Base-by-base conservation (phyloP, 1,284 basidiomycete genomes). In the Boletus coffeatus region DNA sequence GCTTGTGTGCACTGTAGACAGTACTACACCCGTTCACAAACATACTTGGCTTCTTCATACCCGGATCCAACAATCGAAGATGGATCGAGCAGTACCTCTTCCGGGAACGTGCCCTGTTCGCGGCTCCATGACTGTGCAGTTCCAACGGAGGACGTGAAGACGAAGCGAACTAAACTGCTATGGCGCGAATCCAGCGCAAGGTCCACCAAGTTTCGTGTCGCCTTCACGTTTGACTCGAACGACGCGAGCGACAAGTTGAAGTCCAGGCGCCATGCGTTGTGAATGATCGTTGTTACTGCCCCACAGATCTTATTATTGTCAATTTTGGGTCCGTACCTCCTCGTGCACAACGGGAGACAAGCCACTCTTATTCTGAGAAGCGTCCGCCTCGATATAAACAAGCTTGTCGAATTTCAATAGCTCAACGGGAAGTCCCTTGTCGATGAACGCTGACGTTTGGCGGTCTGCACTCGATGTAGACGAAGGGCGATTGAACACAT, bases 191-290 rank as follows among this genome's bases (percentile, higher is more conserved):
- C 56, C 36, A 57, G 29, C 29, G 37, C 64, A 16, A 64, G 64
- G n/a, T 64, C 34, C 3, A 58, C 48, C 56, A 64, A 11, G 41
- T 64, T 57, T n/a, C 61, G 56, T 3, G 61, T 66, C 5, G 48
- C 63, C 36, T 41, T 46, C 41, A 63, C 1, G 34, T 39, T 62
- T 9, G 61, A 8, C 11, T 57, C 60, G 11, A 65, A 65, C 13
- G 46, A 56, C 3, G 60, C 32, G 9, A 65, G 21, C 3, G 59
- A 56, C 29, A 65, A n/a, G 50, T 65, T 64, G 48, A 64, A 62
- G 13, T 65, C 60, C 4, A 65, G 64, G 14, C 55, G 60, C 64
- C 64, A 64, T 32, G 64, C 59, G 5, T 64, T 64, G 48, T 65
- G 63, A 3, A 62, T 63, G 14, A 62, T 63, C 32, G 32, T 34